Evolutionary conservation across 2,329 filamentous ascomycete genomes (phyloP), one percentile per base, ranked within the genome.

Genomic region (Microcyclospora tardicrescens): DNA sequence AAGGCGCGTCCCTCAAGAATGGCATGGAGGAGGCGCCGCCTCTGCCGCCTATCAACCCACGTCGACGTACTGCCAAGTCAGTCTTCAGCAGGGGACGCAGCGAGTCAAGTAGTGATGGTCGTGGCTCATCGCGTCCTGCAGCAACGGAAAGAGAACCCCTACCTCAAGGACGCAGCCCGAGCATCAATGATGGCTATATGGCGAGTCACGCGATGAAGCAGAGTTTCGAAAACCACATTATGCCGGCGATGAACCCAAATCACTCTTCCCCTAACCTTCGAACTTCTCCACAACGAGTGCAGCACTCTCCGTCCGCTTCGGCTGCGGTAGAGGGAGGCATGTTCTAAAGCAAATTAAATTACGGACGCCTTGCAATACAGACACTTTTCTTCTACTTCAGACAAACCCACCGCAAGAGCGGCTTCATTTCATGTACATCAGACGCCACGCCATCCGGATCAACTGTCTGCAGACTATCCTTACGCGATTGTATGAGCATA

Each of bases 41-140:
- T 2, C 56, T 77, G 6, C 73, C 73, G 19, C 68, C 72, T 0
- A 72, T 76, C 65, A 77, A 77, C 50, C 73, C 74, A 1, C 68
- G 70, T 41, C 65, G 75, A 33, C 66, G 72, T 38, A 68, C 69
- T 14, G 55, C 56, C 15, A 49, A 51, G 29, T 54, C 53, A 42
- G 41, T 60, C 28, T 59, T 61, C 35, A 51, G 56, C 15, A 37
- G 46, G 4, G 40, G 37, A 13, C 45, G 49, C 14, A 42, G 37
- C 31, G 35, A 38, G 14, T n/a, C 41, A 24, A 8, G 19, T 8
- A 24, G 19, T 8, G 19, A 24, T 24, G 19, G 19, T 8, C 19
- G 19, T 24, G 19, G 5, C 19, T 24, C 19, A 8, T 24, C 19
- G 4, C 19, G 1, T 34, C 29, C 15, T 14, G 29, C 5, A 29